Base-by-base conservation (phyloP, 306 rosid genomes). In the Citrullus amarus region DNA sequence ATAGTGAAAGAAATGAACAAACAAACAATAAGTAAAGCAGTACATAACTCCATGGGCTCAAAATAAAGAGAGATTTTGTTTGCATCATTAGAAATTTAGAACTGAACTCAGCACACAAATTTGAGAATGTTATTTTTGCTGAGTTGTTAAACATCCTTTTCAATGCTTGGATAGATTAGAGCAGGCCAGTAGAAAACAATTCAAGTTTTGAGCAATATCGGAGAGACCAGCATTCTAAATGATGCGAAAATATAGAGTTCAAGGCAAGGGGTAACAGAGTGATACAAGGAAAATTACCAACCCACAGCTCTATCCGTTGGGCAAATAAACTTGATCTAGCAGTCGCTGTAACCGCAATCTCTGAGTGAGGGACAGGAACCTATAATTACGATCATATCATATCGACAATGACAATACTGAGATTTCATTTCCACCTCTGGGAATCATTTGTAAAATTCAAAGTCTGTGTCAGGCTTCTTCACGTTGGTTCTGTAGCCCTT, bases 381-480 rank as follows among this genome's bases (percentile, higher is more conserved):
- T 46, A 48, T 70, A 70, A 44, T 70, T 70, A 70, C 17, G 76
- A 70, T 70, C 38, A 13, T 71, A 68, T 68, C 54, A 43, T 73
- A 51, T 73, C 44, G 41, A 73, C 78, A 73, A 53, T 15, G 16
- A 46, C 32, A 20, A 22, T 68, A 43, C 75, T 30, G 41, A 28
- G 11, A 71, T 13, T 28, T 71, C 77, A 14, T 20, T 25, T 48
- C 39, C 77, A 71, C 44, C 78, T 54, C 62, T 18, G 77, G 75
- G 6, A 8, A 83, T 94, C 93, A 96, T 86, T 92, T 96, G 96
- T 96, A 96, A 84, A 96, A 96, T 80, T 96, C 99, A 8, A 96
- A 96, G 86, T 96, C 99, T 1, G 99, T 96, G 79, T 96, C 99
- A 0, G 99, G 98, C 86, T 96, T 96, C 96, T 96, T 96, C 85